Evolutionary conservation across 345 rosid genomes (phyloP).

Genomic region (Firmiana major): DNA sequence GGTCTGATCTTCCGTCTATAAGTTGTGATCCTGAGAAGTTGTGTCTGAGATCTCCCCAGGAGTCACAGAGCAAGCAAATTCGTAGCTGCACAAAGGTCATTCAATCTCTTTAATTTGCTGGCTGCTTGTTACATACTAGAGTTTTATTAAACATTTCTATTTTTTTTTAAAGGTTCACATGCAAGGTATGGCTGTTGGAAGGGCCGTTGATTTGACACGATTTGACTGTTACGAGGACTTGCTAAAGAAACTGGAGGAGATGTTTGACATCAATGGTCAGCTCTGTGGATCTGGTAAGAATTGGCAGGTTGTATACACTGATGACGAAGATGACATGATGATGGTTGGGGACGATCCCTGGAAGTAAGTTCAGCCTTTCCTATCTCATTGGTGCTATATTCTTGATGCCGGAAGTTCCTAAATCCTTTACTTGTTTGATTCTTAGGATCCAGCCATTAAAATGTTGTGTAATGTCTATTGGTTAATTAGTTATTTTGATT

Average conservation of each 20-base stretch:
- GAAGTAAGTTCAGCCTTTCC: constrained; percentile 60
- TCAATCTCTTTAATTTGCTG: constrained; percentile 5
- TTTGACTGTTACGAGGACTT: constrained; percentile 69
- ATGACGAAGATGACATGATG: constrained; percentile 98
- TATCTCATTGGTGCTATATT: neutral
- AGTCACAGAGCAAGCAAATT: constrained; percentile 81
- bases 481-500: neutral
- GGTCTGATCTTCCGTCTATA: constrained; percentile 51
- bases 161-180: constrained; percentile 68
- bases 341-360: constrained; percentile 99
- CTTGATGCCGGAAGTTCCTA: neutral
- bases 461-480: neutral
- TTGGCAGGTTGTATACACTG: constrained; percentile 97
- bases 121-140: neutral
- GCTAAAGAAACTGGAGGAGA: constrained; percentile 76
- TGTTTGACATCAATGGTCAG: constrained; percentile 90
- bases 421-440: neutral
- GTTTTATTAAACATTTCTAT: constrained; percentile 2
- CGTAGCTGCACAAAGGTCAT: constrained; percentile 95
- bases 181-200: constrained; percentile 98
- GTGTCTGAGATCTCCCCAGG: constrained; percentile 73
- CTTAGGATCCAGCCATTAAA: neutral
- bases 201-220: constrained; percentile 90
- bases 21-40: constrained; percentile 87
- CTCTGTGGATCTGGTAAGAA: constrained; percentile 64